These are phyloP conservation scores for Theobroma cacao DNA, from an alignment of 345 rosid species.

Conservation along the genomic window DNA sequence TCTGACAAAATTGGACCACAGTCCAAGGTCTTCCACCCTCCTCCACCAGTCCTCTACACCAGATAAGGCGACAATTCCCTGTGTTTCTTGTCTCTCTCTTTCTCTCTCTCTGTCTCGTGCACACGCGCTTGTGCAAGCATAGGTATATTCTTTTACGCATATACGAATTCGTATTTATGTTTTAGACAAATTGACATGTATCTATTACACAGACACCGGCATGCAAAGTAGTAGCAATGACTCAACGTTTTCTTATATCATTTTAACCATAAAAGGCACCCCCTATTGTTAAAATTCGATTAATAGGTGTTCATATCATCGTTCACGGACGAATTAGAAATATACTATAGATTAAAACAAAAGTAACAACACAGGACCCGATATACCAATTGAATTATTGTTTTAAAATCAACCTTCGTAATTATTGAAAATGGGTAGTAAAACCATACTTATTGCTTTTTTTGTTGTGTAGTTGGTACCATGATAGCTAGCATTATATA, in stretches of 20 bases:
- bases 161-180: background rate
- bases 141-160: background rate
- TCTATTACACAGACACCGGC: too few relatives aligned
- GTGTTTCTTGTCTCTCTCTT: slow-evolving; percentile 13
- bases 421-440: background rate
- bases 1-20: slow-evolving; percentile 33
- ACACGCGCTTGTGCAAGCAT: background rate
- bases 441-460: background rate
- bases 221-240: background rate
- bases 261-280: too few relatives aligned
- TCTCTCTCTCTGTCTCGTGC: slow-evolving; percentile 2
- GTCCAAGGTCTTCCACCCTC: slow-evolving; percentile 19
- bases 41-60: slow-evolving; percentile 18
- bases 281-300: too few relatives aligned
- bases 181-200: background rate
- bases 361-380: too few relatives aligned
- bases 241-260: background rate
- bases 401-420: background rate
- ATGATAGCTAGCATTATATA: background rate
- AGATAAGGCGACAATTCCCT: slow-evolving; percentile 21
- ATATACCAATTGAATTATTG: too few relatives aligned
- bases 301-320: too few relatives aligned
- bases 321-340: too few relatives aligned
- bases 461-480: background rate
- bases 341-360: too few relatives aligned